Evolutionary conservation across 2,329 filamentous ascomycete genomes (phyloP).

Genomic region (Colletotrichum eremochloae): DNA sequence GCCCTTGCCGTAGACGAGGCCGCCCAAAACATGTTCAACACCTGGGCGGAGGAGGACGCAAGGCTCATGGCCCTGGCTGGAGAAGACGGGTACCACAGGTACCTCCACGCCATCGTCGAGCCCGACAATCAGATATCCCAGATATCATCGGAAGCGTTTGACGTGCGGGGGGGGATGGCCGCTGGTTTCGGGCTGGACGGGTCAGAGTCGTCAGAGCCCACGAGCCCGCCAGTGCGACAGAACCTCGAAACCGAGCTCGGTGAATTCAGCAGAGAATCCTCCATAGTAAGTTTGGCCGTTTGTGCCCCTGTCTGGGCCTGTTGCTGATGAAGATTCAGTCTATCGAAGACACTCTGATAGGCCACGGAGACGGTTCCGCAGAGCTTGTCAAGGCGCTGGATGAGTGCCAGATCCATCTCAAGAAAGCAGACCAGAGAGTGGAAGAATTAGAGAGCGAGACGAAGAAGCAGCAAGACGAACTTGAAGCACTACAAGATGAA

Average conservation of each 20-base stretch:
- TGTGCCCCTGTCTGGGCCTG: background rate
- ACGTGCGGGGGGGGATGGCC: background rate
- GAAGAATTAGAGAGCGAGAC: background rate
- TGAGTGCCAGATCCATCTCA: background rate
- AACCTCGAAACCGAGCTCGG: constrained; percentile 11
- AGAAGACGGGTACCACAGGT: background rate
- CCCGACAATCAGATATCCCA: background rate
- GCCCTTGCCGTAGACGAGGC: constrained; percentile 1
- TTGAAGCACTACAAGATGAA: background rate
- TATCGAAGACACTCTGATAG: background rate
- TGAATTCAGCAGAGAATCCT: background rate
- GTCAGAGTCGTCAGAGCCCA: background rate
- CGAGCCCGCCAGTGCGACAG: background rate
- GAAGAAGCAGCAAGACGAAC: background rate
- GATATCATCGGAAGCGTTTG: background rate
- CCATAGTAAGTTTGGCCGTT: background rate
- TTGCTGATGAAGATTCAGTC: constrained; percentile 3
- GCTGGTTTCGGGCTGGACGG: background rate
- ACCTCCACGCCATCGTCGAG: constrained; percentile 4
- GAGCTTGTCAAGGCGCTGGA: background rate
- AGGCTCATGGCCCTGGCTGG: background rate
- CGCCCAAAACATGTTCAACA: background rate
- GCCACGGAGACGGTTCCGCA: background rate
- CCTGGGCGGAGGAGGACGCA: constrained; percentile 13
- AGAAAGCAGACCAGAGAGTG: background rate